Evolutionary conservation across 2,329 filamentous ascomycete species (phyloP).

Genomic region (Botrytis byssoidea): DNA sequence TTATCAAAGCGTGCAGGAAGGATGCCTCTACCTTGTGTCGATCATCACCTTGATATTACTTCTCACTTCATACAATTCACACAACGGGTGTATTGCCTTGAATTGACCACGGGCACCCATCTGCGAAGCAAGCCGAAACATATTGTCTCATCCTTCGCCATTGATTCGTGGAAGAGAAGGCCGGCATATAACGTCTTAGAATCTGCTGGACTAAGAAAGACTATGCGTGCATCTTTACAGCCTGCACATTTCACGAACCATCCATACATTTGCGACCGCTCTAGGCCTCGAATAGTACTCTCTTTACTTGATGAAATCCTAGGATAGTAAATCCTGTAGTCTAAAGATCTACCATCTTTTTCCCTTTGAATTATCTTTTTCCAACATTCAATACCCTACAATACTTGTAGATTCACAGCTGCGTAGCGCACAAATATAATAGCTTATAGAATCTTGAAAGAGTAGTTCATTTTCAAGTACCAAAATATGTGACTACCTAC

Average conservation of each 20-base stretch:
- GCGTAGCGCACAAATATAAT: not conserved
- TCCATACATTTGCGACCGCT: not conserved
- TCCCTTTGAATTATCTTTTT: not conserved
- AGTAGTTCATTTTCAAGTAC: not conserved
- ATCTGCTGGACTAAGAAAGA: not conserved
- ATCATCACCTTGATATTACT: not conserved
- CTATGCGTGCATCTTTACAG: not conserved
- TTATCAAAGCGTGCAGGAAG: conserved; percentile 2
- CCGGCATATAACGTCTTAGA: not conserved
- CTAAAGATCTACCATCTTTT: not conserved
- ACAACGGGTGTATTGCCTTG: not conserved
- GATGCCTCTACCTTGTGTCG: not conserved
- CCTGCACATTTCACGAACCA: not conserved
- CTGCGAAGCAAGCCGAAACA: not conserved
- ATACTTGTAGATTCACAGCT: not conserved
- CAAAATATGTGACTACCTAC: not conserved
- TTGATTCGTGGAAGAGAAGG: not conserved
- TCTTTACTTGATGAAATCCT: not conserved
- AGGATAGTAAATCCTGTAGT: not conserved
- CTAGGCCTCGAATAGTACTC: not conserved
- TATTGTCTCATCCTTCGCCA: conserved; percentile 2
- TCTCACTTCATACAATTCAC: not conserved
- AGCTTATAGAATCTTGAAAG: not conserved
- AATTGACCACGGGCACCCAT: not conserved
- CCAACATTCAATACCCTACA: not conserved